Percentiles rank a stretch among this genome's conserved stretches.
phyloP scores from a whole-genome alignment of 768 basidiomycete genomes.

The Boletus barrowsii region DNA sequence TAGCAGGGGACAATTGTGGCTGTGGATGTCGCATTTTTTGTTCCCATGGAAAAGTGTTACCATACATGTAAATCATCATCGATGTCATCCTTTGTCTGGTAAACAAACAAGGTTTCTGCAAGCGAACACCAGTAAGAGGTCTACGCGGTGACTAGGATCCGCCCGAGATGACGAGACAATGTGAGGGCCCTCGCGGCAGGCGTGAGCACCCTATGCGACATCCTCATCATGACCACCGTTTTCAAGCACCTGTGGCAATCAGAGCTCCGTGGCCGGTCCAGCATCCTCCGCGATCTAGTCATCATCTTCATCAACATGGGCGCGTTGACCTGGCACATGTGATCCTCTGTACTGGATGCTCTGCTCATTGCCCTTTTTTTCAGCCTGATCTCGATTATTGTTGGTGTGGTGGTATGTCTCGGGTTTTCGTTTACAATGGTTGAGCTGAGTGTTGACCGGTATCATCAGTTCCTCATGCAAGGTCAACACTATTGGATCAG shows the following conservation, averaged over 20 bases:
- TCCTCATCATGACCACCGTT: conserved; percentile 8
- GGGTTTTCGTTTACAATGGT: background rate
- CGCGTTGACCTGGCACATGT: conserved; percentile 10
- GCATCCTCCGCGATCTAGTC: conserved; percentile 2
- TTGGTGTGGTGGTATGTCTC: conserved; percentile 7
- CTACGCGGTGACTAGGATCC: too few relatives aligned
- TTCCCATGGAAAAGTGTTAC: too few relatives aligned
- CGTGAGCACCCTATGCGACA: conserved; percentile 9
- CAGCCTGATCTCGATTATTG: conserved; percentile 8
- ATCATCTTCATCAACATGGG: conserved; percentile 18
- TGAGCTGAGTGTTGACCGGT: background rate
- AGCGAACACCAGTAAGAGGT: conserved; percentile 7
- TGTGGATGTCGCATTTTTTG: too few relatives aligned
- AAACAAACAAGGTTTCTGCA: too few relatives aligned
- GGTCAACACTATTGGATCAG: conserved; percentile 8
- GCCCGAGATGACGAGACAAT: background rate
- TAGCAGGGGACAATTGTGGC: too few relatives aligned
- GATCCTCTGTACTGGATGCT: too few relatives aligned
- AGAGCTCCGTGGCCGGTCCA: conserved; percentile 3
- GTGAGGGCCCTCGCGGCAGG: conserved; percentile 1
- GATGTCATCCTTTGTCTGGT: too few relatives aligned
- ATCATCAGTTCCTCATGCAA: conserved; percentile 7
- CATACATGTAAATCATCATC: too few relatives aligned
- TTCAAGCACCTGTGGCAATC: conserved; percentile 12
- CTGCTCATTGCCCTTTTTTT: background rate